phyloP scores from a whole-genome alignment of 225 moss, liverwort and hornwort species.

The Asterella californica region DNA sequence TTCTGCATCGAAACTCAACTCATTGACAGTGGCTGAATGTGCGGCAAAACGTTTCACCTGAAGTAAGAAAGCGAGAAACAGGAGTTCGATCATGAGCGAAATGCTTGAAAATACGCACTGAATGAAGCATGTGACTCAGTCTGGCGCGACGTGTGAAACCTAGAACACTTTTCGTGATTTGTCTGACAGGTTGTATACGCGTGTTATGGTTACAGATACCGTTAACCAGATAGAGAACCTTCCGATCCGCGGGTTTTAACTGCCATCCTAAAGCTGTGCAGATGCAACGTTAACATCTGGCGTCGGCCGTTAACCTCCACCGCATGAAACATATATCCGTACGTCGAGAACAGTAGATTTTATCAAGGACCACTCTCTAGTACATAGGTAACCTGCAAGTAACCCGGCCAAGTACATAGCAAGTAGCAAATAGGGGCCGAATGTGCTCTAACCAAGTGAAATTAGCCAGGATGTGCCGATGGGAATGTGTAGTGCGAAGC shows the following conservation, averaged over 20 bases:
- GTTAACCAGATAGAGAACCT: background rate
- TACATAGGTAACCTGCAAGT: no score
- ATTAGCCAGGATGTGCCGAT: no score
- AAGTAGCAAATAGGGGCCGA: no score
- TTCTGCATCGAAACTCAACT: slow-evolving; percentile 83
- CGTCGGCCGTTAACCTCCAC: no score
- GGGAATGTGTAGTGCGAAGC: no score
- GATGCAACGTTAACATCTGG: no score
- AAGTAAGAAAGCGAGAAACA: background rate
- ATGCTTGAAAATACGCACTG: background rate
- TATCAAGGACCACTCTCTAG: no score
- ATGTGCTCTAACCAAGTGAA: no score
- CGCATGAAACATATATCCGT: no score
- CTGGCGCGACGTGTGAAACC: background rate
- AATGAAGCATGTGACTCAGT: background rate
- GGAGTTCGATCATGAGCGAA: background rate
- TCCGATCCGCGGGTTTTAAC: background rate
- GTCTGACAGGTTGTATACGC: background rate
- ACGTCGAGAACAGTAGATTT: no score
- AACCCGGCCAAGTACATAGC: no score
- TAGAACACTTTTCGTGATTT: background rate
- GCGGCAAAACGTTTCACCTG: slow-evolving; percentile 85
- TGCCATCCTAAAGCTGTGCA: no score
- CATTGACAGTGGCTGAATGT: slow-evolving; percentile 83
- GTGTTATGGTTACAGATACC: background rate